Evolutionary conservation across 2,329 filamentous ascomycete genomes (phyloP), one percentile per base, ranked within the genome.

Genomic region (Pezicula carpinea): DNA sequence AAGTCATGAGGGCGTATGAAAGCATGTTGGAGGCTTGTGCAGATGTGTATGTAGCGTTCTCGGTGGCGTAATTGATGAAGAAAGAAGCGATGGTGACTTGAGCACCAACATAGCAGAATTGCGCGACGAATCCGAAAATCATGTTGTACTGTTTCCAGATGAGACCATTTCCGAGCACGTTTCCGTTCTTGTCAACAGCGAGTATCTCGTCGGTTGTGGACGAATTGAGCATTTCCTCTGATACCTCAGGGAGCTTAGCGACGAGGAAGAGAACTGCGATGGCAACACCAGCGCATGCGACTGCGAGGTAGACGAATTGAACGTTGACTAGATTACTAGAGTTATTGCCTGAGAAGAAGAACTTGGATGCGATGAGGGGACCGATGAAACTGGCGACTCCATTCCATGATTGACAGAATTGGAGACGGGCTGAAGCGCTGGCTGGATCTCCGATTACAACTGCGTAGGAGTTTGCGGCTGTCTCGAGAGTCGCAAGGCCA

Each of bases 271-370:
- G 77, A 7, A 84, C 67, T 0, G 80, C 86, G 5, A 93, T 73
- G 3, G 78, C 70, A 43, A 82, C 85, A 49, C 86, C 88, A 44
- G 89, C 82, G 29, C 83, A 72, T 0, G 86, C 88, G 49, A 92
- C 86, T 43, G 82, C 85, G n/a, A 92, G 76, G 57, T 92, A 92
- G 0, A 87, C 87, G 82, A 85, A 93, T 65, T 93, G 88, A 1
- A 92, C 86, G 50, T 84, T 82, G 53, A 85, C 75, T 3, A 92
- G 73, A 89, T 85, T 51, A 80, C 85, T 76, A 1, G 77, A 77
- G 31, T 73, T 67, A 5, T 74, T 64, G 19, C 59, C 65, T 32
- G 59, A 61, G 68, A 92, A 92, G 64, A 91, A 89, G 23, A 85
- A 83, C 51, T 81, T 83, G 29, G 85, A 79, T 6, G 86, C 87